Conservation (phyloP, 2,329 filamentous ascomycete species). For the Teratosphaeria gauchensis region DNA sequence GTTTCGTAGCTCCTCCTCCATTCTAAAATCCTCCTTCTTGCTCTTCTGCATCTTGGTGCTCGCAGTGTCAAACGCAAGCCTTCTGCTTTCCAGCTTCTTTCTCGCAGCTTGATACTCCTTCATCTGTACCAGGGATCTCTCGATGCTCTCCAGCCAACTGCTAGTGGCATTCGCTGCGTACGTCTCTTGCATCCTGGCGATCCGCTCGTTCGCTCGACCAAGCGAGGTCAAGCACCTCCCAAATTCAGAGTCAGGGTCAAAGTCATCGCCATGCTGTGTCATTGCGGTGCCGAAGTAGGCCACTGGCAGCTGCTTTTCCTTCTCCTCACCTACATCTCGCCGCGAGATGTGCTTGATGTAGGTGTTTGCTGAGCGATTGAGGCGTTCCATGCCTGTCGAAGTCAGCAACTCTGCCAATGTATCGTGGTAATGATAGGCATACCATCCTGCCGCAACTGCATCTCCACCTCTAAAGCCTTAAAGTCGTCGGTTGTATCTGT, state of each 20-base stretch:
- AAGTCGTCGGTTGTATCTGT: conserved; percentile 85
- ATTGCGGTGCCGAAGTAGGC: conserved; percentile 75
- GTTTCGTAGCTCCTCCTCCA: conserved; percentile 82
- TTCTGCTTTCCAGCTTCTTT: conserved; percentile 86
- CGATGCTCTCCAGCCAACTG: conserved; percentile 84
- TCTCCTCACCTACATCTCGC: conserved; percentile 75
- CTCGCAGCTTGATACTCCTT: conserved; percentile 89
- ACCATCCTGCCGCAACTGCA: conserved; percentile 84
- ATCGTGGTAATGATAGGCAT: conserved; percentile 18
- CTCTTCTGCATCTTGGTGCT: conserved; percentile 85
- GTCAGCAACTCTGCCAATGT: not conserved
- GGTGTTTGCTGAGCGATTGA: conserved; percentile 73
- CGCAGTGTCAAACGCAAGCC: conserved; percentile 83
- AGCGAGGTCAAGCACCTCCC: conserved; percentile 72
- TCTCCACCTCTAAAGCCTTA: conserved; percentile 79
- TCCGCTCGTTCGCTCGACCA: conserved; percentile 78
- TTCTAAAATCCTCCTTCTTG: conserved; percentile 84
- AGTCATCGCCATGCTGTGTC: conserved; percentile 84
- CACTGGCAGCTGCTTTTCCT: conserved; percentile 74
- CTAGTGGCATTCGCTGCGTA: conserved; percentile 69
- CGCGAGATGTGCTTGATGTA: conserved; percentile 86
- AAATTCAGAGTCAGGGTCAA: conserved; percentile 82
- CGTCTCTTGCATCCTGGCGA: conserved; percentile 75
- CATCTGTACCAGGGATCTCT: conserved; percentile 85
- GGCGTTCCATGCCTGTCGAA: conserved; percentile 68